Evolutionary conservation across 768 basidiomycete species (phyloP).

Genomic region (Mycena sanguinolenta): DNA sequence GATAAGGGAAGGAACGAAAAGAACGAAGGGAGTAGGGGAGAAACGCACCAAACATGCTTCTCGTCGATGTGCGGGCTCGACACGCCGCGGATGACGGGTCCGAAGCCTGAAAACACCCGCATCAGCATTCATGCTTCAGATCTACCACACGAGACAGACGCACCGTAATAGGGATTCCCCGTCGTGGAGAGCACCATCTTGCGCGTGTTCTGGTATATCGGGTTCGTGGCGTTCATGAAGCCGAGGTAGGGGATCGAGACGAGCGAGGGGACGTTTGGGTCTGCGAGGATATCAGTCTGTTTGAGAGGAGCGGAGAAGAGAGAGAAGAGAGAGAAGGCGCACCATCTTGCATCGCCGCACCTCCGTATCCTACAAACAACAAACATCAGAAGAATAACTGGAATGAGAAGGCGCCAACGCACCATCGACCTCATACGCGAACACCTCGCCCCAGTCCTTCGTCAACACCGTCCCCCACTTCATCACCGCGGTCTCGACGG

Average conservation of each 20-base stretch:
- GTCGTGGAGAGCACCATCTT: slow-evolving; percentile 29
- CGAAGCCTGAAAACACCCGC: too few relatives aligned
- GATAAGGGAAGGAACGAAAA: too few relatives aligned
- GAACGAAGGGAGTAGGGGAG: too few relatives aligned
- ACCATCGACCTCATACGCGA: slow-evolving; percentile 37
- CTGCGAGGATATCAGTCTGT: not conserved
- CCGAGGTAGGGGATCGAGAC: slow-evolving; percentile 37
- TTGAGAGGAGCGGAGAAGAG: too few relatives aligned
- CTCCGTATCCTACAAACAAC: slow-evolving; percentile 20
- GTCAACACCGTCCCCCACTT: slow-evolving; percentile 34
- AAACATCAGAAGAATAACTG: too few relatives aligned
- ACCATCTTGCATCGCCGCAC: slow-evolving; percentile 34
- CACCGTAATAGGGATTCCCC: slow-evolving; percentile 35
- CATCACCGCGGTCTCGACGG: slow-evolving; percentile 29
- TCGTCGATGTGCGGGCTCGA: slow-evolving; percentile 35
- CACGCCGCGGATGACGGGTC: slow-evolving; percentile 34
- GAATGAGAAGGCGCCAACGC: not conserved
- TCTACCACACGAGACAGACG: too few relatives aligned
- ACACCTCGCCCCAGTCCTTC: slow-evolving; percentile 36
- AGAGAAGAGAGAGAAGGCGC: not conserved
- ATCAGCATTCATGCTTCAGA: too few relatives aligned
- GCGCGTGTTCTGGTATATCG: slow-evolving; percentile 33
- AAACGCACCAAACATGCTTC: slow-evolving; percentile 31
- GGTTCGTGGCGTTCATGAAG: slow-evolving; percentile 30
- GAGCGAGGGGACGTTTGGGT: slow-evolving; percentile 35